phyloP scores from a whole-genome alignment of 495 filamentous ascomycete genomes.

The Trichoderma orchidacearum region DNA sequence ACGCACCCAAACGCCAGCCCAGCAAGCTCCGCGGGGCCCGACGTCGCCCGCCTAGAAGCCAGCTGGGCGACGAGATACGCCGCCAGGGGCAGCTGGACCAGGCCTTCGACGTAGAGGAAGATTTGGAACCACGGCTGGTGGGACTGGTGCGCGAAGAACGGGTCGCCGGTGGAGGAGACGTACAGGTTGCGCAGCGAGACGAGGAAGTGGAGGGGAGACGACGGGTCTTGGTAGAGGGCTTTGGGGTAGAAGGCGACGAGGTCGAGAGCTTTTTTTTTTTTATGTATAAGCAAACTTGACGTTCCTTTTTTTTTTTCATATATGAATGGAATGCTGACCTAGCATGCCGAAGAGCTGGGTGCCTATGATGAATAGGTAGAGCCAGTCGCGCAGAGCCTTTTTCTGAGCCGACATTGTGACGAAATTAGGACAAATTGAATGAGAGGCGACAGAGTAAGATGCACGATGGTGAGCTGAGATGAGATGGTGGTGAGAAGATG shows the following conservation, averaged over 20 bases:
- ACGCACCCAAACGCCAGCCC: conserved; percentile 57
- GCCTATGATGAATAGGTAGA: conserved; percentile 1
- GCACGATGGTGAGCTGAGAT: not conserved
- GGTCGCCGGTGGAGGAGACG: conserved; percentile 57
- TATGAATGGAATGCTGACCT: not conserved
- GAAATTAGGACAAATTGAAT: too few relatives aligned
- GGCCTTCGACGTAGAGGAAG: conserved; percentile 54
- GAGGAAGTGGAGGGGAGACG: conserved; percentile 31
- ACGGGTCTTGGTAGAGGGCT: conserved; percentile 28
- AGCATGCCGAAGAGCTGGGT: conserved; percentile 3
- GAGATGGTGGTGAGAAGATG: not conserved
- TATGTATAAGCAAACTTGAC: too few relatives aligned
- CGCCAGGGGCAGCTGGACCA: conserved; percentile 55
- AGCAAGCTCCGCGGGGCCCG: conserved; percentile 29
- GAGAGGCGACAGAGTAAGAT: not conserved
- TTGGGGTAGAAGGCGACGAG: conserved; percentile 50
- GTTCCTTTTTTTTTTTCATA: too few relatives aligned
- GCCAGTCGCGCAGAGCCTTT: not conserved
- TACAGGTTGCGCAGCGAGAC: conserved; percentile 44
- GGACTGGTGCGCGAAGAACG: conserved; percentile 50
- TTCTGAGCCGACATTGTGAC: not conserved
- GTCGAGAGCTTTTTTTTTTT: conserved; percentile 41
- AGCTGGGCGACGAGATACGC: conserved; percentile 42
- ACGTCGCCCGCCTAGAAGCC: conserved; percentile 25
- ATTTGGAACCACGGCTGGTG: conserved; percentile 49